Conservation (phyloP, 805 yeast species). For the Ogataea glucozyma region DNA sequence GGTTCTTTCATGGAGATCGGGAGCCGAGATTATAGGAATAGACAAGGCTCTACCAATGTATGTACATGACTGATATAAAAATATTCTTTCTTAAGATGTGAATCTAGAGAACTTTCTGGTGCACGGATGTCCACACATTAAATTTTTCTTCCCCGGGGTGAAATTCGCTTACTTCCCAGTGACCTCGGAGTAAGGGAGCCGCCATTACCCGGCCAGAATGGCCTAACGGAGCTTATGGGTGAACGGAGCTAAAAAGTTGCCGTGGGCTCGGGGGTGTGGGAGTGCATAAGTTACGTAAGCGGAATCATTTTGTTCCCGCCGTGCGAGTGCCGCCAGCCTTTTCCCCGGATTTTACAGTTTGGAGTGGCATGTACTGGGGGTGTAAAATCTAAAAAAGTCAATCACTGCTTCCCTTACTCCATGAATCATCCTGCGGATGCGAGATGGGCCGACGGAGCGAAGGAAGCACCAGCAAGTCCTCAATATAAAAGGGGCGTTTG, state of each 20-base stretch:
- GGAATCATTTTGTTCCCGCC: background rate
- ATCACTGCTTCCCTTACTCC: conserved; percentile 7
- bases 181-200: conserved; percentile 10
- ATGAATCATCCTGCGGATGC: conserved; percentile 1
- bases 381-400: background rate
- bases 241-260: conserved; percentile 10
- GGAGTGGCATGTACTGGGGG: no score
- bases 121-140: conserved; percentile 13
- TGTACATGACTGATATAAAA: background rate
- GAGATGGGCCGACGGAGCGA: conserved; percentile 1
- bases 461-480: background rate
- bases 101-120: conserved; percentile 10
- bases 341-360: conserved; percentile 26
- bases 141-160: no score
- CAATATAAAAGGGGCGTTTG: background rate
- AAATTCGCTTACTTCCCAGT: no score
- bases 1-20: conserved; percentile 2
- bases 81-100: background rate
- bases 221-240: conserved; percentile 13
- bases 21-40: background rate
- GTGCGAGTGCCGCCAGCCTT: conserved; percentile 12
- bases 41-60: background rate
- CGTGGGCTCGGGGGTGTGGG: no score
- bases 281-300: conserved; percentile 7
- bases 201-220: conserved; percentile 4